phyloP scores from a whole-genome alignment of 345 rosid species.

The Passiflora organensis region DNA sequence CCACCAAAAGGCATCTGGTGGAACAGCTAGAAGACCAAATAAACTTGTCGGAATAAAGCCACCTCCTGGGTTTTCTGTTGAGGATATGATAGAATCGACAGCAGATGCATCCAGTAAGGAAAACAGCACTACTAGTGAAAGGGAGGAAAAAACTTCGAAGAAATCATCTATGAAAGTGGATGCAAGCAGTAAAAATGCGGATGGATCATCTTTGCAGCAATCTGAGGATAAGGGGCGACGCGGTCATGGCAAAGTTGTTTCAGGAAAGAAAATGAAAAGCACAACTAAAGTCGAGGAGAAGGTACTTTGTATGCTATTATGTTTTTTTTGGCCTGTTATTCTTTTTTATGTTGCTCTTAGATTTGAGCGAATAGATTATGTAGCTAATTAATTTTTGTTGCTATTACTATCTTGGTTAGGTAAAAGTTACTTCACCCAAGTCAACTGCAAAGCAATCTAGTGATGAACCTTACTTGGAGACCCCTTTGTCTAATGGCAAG shows the following conservation, averaged over 20 bases:
- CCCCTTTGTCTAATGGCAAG: constrained; percentile 51
- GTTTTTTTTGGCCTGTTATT: constrained; percentile 9
- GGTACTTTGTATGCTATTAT: constrained; percentile 22
- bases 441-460: constrained; percentile 37
- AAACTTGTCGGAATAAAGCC: constrained; percentile 40
- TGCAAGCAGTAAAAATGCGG: constrained; percentile 32
- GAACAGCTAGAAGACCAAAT: constrained; percentile 42
- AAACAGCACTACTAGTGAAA: constrained; percentile 33
- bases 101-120: constrained; percentile 38
- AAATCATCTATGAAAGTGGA: constrained; percentile 42
- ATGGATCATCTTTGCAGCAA: constrained; percentile 44
- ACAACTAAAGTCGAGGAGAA: constrained; percentile 49
- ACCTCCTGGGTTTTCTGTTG: constrained; percentile 24
- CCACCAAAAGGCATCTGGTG: constrained; percentile 44
- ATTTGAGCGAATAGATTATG: background rate
- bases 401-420: constrained; percentile 28
- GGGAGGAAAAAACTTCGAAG: constrained; percentile 28
- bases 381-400: background rate
- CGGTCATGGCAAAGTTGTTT: constrained; percentile 39
- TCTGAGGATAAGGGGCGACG: constrained; percentile 47
- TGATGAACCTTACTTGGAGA: constrained; percentile 34
- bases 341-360: background rate
- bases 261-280: constrained; percentile 40
- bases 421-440: constrained; percentile 51
- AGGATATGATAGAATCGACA: constrained; percentile 27